These are phyloP conservation scores for Paramecium biaurelia DNA, from an alignment of 73 alveolate species.

Conservation along the genomic window DNA sequence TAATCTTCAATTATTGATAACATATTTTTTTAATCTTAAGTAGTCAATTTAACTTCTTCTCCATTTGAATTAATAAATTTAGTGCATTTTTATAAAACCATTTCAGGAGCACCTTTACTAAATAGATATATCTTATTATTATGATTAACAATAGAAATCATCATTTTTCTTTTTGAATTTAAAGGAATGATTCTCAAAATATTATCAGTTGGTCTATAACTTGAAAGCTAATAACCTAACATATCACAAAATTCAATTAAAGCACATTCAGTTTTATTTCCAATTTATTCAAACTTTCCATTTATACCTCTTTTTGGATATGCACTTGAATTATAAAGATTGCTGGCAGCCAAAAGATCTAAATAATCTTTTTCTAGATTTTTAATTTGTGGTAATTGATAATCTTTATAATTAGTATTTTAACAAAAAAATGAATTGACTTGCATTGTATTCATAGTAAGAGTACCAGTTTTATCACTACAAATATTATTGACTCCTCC, in stretches of 20 bases:
- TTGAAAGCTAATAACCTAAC: slow-evolving; percentile 39
- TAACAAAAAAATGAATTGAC: slow-evolving; percentile 46
- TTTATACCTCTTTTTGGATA: not conserved
- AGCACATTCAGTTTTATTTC: slow-evolving; percentile 71
- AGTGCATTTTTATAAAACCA: slow-evolving; percentile 71
- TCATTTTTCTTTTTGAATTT: slow-evolving; percentile 84
- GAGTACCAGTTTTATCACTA: slow-evolving; percentile 89
- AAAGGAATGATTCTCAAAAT: slow-evolving; percentile 74
- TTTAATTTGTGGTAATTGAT: not conserved
- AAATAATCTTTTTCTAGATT: not conserved
- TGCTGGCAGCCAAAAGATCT: slow-evolving; percentile 43
- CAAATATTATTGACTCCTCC: slow-evolving; percentile 98
- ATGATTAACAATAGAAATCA: slow-evolving; percentile 78
- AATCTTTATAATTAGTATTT: not conserved
- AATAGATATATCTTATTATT: not conserved
- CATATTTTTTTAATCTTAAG: slow-evolving; percentile 51
- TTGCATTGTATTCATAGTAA: slow-evolving; percentile 83
- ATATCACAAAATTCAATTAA: slow-evolving; percentile 60
- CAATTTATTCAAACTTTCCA: slow-evolving; percentile 39
- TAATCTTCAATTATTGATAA: slow-evolving; percentile 62
- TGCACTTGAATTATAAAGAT: slow-evolving; percentile 59
- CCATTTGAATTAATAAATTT: slow-evolving; percentile 62
- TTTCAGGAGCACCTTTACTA: slow-evolving; percentile 87
- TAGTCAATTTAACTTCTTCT: not conserved
- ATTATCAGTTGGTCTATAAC: slow-evolving; percentile 54